A percentile compares a stretch with the other conserved stretches of the same genome.
Evolutionary conservation across 2,329 filamentous ascomycete species (phyloP).

Genomic region (Arthrobotrys conoides): DNA sequence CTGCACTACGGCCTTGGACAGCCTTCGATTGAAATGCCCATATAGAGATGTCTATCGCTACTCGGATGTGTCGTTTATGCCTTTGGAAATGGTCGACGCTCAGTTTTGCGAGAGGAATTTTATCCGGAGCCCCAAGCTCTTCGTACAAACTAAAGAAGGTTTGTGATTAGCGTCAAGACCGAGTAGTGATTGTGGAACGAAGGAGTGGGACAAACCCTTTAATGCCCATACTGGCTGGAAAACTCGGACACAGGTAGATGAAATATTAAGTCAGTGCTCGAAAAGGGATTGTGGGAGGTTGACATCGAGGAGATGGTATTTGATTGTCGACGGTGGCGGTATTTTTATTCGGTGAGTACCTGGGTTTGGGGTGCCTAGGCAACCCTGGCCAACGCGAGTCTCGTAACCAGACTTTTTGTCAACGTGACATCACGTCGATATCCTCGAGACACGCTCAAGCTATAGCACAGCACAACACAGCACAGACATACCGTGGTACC

Average conservation of each 20-base stretch:
- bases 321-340: not conserved
- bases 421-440: too few species aligned
- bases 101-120: constrained; percentile 85
- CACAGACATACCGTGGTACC: too few species aligned
- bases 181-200: not conserved
- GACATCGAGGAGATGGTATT: not conserved
- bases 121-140: constrained; percentile 84
- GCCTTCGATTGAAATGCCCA: constrained; percentile 93
- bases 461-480: too few species aligned
- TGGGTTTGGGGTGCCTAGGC: not conserved
- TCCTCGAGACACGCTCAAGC: too few species aligned
- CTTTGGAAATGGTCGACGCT: constrained; percentile 82
- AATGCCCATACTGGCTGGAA: constrained; percentile 36
- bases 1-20: constrained; percentile 37
- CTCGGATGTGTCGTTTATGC: constrained; percentile 79
- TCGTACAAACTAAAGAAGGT: constrained; percentile 80
- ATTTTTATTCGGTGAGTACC: too few species aligned
- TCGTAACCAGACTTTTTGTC: too few species aligned
- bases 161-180: not conserved
- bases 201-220: constrained; percentile 43
- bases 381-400: not conserved
- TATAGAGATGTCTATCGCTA: constrained; percentile 95
- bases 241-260: not conserved
- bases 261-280: too few species aligned
- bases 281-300: not conserved